These are phyloP conservation scores for Schrenkiella parvula DNA, from an alignment of 345 rosid genomes.

Conservation along the genomic window DNA sequence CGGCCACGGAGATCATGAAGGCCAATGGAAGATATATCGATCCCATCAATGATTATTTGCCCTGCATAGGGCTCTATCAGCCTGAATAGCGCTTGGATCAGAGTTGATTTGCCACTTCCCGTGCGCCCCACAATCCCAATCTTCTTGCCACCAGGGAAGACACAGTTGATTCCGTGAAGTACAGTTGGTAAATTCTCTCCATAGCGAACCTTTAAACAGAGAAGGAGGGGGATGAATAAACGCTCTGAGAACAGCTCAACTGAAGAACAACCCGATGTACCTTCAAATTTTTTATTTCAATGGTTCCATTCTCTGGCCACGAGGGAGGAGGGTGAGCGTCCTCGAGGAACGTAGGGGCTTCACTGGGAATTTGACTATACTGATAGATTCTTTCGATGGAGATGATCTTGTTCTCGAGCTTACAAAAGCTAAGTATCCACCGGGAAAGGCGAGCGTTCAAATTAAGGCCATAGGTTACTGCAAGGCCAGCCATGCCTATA, in stretches of 20 bases:
- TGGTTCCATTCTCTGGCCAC: not conserved
- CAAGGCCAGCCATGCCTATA: not conserved
- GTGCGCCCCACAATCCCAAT: conserved; percentile 47
- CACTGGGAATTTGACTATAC: not conserved
- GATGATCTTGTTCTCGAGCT: not conserved
- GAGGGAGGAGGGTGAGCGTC: not conserved
- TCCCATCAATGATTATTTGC: conserved; percentile 60
- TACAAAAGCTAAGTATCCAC: not conserved
- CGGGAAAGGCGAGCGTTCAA: not conserved
- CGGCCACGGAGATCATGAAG: not conserved
- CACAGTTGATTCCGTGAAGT: conserved; percentile 65
- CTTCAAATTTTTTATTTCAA: not conserved
- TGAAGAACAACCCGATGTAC: not conserved
- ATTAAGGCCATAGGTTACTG: not conserved
- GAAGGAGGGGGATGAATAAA: not conserved
- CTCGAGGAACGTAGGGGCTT: not conserved
- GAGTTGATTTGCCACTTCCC: conserved; percentile 72
- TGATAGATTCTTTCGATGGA: not conserved
- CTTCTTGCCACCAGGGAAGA: conserved; percentile 79
- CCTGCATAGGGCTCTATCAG: conserved; percentile 71
- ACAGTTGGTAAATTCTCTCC: conserved; percentile 77
- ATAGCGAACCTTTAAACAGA: conserved; percentile 7
- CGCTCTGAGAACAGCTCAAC: not conserved
- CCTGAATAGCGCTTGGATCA: conserved; percentile 81
- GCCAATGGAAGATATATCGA: conserved; percentile 39